Conservation (phyloP, 441 rosid species). For the Jatropha podagrica region DNA sequence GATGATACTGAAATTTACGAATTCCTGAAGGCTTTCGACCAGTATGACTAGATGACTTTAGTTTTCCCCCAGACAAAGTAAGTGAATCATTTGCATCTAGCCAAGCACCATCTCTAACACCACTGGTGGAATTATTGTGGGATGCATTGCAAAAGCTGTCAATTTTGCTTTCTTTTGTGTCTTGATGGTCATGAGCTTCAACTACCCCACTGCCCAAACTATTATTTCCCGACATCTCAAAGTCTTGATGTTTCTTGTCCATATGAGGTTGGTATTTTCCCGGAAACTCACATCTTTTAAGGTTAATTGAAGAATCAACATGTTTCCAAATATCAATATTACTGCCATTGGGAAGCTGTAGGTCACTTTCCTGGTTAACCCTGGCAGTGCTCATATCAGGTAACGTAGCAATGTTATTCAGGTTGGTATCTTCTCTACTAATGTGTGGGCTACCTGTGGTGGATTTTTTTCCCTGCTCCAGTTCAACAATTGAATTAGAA, state of each 20-base stretch:
- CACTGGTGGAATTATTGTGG: conserved; percentile 32
- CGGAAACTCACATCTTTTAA: conserved; percentile 24
- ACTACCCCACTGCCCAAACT: conserved; percentile 32
- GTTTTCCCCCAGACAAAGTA: conserved; percentile 45
- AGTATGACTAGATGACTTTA: conserved; percentile 42
- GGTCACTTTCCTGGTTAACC: conserved; percentile 40
- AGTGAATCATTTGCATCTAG: conserved; percentile 45
- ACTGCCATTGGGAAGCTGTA: conserved; percentile 31
- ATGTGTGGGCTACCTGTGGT: conserved; percentile 27
- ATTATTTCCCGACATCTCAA: conserved; percentile 47
- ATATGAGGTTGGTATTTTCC: conserved; percentile 33
- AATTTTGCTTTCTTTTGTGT: conserved; percentile 38
- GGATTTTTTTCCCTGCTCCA: conserved; percentile 37
- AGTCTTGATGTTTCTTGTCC: conserved; percentile 39
- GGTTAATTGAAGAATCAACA: conserved; percentile 28
- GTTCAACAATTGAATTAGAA: conserved; percentile 33
- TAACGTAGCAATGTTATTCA: conserved; percentile 33
- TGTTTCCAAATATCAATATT: conserved; percentile 51
- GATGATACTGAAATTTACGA: conserved; percentile 87
- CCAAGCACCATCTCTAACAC: conserved; percentile 41
- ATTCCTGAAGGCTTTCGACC: conserved; percentile 44
- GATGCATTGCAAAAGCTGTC: conserved; percentile 41
- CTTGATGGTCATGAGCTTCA: conserved; percentile 33
- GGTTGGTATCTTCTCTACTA: conserved; percentile 38
- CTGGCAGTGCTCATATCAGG: conserved; percentile 36